Base-by-base conservation (phyloP, 1,284 basidiomycete species). In the Boletus semigastroideus region DNA sequence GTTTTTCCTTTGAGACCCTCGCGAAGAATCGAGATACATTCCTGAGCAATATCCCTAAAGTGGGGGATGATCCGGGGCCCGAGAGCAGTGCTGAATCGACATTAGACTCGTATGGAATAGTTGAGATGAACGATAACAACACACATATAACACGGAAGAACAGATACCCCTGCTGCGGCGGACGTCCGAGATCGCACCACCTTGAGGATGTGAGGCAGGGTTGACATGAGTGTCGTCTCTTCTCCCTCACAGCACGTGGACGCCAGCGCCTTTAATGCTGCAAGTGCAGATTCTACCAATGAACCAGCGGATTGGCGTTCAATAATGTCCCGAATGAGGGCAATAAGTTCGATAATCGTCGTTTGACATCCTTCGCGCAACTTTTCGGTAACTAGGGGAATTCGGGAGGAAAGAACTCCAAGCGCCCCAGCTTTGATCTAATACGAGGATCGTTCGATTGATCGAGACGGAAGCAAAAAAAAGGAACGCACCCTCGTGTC, bases 11-110 rank as follows among this genome's bases (percentile, higher is more conserved):
- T 61, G 22, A 73, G 66, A 33, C 70, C 68, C 49, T 76, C 72
- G 16, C 74, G 74, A 41, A 87, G 72, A 37, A 84, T 63, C 10
- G 66, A 57, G 27, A 85, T 73, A 53, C 82, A 82, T 47, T 83
- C 75, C 8, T 80, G 72, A 30, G 90, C 77, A 43, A 94, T 79
- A n/a, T 81, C 77, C 50, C 84, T 84, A 68, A 94, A 86, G 71
- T 84, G 80, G 7, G 94, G 91, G 46, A 97, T 92, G 45, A 92
- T 77, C 0, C 94, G 85, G 19, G 93, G 91, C 0, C 90, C 92
- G n/a, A 95, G 79, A 49, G 84, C 86, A 17, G 76, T 69, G 20
- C 91, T 92, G 42, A 57, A 36, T 36, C 27, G 16, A 40, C 28
- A 11, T 65, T 39, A 59, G 56, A 36, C n/a, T 33, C 34, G 22